Evolutionary conservation across 2,329 filamentous ascomycete genomes (phyloP).

Genomic region (Pseudogymnoascus sp.): DNA sequence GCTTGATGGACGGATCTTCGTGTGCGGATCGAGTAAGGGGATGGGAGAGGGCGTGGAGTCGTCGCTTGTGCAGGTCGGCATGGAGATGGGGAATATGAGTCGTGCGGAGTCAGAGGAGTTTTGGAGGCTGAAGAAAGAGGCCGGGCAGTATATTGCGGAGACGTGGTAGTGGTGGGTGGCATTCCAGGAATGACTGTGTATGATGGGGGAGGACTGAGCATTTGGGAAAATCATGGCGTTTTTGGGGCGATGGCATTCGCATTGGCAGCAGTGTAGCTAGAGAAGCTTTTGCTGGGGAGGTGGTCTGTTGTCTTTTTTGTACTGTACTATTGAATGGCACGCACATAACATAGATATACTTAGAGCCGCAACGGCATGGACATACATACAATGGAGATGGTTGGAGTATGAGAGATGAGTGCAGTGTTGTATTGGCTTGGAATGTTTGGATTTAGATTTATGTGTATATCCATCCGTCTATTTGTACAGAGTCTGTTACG

Average conservation of each 20-base stretch:
- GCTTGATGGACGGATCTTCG: constrained; percentile 91
- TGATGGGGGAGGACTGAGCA: background rate
- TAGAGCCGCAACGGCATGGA: background rate
- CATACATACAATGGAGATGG: background rate
- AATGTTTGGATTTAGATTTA: background rate
- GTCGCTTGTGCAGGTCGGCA: constrained; percentile 80
- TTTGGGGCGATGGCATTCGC: background rate
- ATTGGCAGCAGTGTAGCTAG: background rate
- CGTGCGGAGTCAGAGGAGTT: constrained; percentile 75
- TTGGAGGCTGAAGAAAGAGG: constrained; percentile 86
- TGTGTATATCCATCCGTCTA: background rate
- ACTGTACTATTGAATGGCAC: background rate
- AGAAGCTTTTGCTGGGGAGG: background rate
- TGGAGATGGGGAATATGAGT: constrained; percentile 83
- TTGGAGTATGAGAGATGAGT: no score
- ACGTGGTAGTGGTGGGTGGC: constrained; percentile 39
- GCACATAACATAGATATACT: background rate
- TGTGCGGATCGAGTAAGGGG: constrained; percentile 88
- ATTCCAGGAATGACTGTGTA: constrained; percentile 35
- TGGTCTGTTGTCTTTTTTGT: background rate
- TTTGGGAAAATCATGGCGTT: background rate
- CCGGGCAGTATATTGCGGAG: constrained; percentile 90
- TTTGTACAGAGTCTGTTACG: background rate
- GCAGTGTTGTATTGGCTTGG: no score
- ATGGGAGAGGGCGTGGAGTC: constrained; percentile 96